Evolutionary conservation across 768 basidiomycete genomes (phyloP), one percentile per base, ranked within the genome.

Genomic region (Trametes villosa): DNA sequence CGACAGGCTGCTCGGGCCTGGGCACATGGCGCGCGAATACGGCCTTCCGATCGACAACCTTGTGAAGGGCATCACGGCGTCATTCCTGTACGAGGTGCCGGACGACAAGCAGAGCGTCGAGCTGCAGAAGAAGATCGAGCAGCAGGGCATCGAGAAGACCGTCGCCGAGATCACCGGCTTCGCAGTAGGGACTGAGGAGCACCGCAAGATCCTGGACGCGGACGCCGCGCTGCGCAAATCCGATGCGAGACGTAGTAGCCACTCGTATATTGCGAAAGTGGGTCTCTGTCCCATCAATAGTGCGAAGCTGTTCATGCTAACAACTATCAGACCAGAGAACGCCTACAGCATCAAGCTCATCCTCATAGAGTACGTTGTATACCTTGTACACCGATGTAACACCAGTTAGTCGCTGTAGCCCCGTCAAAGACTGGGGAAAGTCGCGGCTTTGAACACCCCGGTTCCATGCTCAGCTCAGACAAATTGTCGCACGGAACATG

Each of bases 1-100:
- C 6, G 77, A 79, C 53, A 67, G 77, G 8, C 67, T 79, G 17
- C 67, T 79, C 0, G 77, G 77, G 9, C 76, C 77, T 7, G 67
- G 69, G 34, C 62, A 61, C 26, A 75, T 78, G 73, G 76, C 76
- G 55, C 61, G 62, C 38, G 71, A 70, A 52, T 70, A 69, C 44
- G 71, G 62, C 8, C 61, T 79, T 0, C 68, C 70, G 2, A 65
- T 71, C 50, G 71, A 67, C 24, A 65, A 75, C 51, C 67, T 78
- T 7, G 65, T 72, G 24, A 68, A 65, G 26, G 76, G 74, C 15
- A 72, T 77, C 31, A 77, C 76, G 0, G 77, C 77, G 3, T 74
- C 73, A 31, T 69, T 78, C 55, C 55, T 71, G 50, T 75, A 69
- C 47, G 70, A 74, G 55, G 49, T 62, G n/a, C 65, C 72, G 31